Conservation (phyloP, 805 yeast species). For the Schizosaccharomyces octosporus region DNA sequence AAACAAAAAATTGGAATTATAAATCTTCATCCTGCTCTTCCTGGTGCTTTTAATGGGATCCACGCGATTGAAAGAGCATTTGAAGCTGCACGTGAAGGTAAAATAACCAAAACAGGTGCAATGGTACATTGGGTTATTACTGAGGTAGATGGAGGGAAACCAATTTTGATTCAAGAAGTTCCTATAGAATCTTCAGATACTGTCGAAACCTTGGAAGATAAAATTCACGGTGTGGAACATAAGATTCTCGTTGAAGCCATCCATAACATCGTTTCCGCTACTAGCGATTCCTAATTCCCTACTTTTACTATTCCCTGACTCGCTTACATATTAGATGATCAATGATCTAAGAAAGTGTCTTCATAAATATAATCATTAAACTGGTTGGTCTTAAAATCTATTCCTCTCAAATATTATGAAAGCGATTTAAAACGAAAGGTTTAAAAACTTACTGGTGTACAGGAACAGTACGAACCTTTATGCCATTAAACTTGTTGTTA, state of each 20-base stretch:
- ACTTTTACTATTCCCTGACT: neutral
- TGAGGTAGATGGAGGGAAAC: slow-evolving; percentile 84
- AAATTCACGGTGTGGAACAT: slow-evolving; percentile 72
- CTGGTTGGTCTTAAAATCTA: no score
- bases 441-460: no score
- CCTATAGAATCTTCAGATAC: slow-evolving; percentile 48
- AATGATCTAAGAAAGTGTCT: neutral
- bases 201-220: slow-evolving; percentile 50
- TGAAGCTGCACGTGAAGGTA: slow-evolving; percentile 78
- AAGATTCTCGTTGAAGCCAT: slow-evolving; percentile 65
- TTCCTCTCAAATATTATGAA: no score
- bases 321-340: neutral
- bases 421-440: no score
- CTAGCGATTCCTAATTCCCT: neutral
- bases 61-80: slow-evolving; percentile 92
- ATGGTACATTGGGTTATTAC: slow-evolving; percentile 95
- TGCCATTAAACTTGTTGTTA: no score
- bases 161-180: slow-evolving; percentile 59
- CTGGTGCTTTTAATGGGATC: slow-evolving; percentile 91
- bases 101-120: slow-evolving; percentile 56
- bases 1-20: slow-evolving; percentile 48
- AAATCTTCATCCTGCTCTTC: slow-evolving; percentile 88
- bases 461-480: no score
- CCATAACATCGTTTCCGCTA: neutral
- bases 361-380: no score